These are phyloP conservation scores for Gloeostereum incarnatum DNA, from an alignment of 768 basidiomycete species.

Conservation along the genomic window DNA sequence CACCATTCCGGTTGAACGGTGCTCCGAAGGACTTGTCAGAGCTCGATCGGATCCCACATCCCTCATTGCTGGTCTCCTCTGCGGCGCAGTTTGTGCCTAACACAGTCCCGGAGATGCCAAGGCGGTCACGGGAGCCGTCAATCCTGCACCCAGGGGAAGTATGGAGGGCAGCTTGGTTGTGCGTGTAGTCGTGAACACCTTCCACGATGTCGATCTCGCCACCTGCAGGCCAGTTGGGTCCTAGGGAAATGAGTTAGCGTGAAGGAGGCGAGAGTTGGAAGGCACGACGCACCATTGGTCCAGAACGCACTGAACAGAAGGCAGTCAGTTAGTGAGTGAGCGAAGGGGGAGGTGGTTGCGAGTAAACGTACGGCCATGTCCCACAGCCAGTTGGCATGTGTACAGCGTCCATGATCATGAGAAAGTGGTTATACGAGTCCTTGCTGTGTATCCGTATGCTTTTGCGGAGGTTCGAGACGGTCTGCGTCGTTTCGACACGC, in stretches of 20 bases:
- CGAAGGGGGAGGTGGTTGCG: no score
- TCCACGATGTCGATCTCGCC: slow-evolving; percentile 85
- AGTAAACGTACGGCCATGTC: slow-evolving; percentile 35
- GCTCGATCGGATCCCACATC: slow-evolving; percentile 69
- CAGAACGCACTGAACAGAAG: no score
- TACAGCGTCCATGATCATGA: slow-evolving; percentile 75
- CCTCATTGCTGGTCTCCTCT: slow-evolving; percentile 59
- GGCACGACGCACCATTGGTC: no score
- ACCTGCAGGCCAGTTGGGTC: slow-evolving; percentile 52
- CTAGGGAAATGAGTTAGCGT: no score
- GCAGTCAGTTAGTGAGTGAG: no score
- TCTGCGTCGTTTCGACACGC: slow-evolving; percentile 79
- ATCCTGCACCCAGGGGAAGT: slow-evolving; percentile 65
- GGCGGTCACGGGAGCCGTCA: slow-evolving; percentile 31
- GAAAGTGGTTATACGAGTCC: slow-evolving; percentile 47
- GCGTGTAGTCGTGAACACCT: slow-evolving; percentile 70
- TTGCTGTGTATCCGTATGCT: slow-evolving; percentile 73
- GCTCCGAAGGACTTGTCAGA: slow-evolving; percentile 62
- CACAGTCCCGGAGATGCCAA: slow-evolving; percentile 57
- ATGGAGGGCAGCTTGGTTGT: slow-evolving; percentile 66
- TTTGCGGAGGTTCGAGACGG: slow-evolving; percentile 56
- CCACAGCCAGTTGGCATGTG: slow-evolving; percentile 73
- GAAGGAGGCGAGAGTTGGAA: no score
- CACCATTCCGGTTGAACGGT: slow-evolving; percentile 77
- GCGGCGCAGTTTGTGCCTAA: slow-evolving; percentile 68